Percentiles rank a stretch among this genome's conserved stretches.
These are phyloP conservation scores for Neonectria neomacrospora DNA, from an alignment of 2,329 filamentous ascomycete species.

Conservation along the genomic window DNA sequence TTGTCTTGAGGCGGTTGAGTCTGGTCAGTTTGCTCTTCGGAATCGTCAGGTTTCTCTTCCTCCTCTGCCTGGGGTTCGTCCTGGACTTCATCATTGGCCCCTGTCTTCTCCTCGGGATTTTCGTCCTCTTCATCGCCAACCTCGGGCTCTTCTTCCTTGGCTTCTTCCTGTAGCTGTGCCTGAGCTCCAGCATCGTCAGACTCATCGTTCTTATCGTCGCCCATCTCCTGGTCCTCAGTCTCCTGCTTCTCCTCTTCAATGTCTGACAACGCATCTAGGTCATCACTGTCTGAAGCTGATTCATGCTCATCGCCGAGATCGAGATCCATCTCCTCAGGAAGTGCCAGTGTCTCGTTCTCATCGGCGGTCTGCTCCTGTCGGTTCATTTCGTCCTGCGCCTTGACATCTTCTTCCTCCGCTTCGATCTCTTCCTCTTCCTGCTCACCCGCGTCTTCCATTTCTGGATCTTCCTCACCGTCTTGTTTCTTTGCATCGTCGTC, in stretches of 20 bases:
- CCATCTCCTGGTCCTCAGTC: conserved; percentile 54
- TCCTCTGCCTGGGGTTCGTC: conserved; percentile 55
- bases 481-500: conserved; percentile 67
- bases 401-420: conserved; percentile 67
- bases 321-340: conserved; percentile 90
- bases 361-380: conserved; percentile 79
- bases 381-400: conserved; percentile 66
- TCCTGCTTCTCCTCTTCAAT: conserved; percentile 58
- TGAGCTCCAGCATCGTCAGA: conserved; percentile 52
- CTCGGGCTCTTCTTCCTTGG: conserved; percentile 59
- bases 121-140: conserved; percentile 68
- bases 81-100: conserved; percentile 58
- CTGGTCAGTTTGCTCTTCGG: conserved; percentile 59
- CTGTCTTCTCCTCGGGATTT: conserved; percentile 59
- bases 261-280: conserved; percentile 68
- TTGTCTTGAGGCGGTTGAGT: conserved; percentile 57
- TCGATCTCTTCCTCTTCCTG: conserved; percentile 67
- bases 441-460: conserved; percentile 59
- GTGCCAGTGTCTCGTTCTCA: conserved; percentile 82
- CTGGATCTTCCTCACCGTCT: conserved; percentile 50
- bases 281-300: conserved; percentile 65
- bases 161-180: conserved; percentile 52
- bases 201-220: conserved; percentile 49
- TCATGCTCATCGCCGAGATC: conserved; percentile 78
- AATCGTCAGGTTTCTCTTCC: conserved; percentile 66